Conservation (phyloP, 2,329 filamentous ascomycete species). For the Aspergillus puulaauensis region DNA sequence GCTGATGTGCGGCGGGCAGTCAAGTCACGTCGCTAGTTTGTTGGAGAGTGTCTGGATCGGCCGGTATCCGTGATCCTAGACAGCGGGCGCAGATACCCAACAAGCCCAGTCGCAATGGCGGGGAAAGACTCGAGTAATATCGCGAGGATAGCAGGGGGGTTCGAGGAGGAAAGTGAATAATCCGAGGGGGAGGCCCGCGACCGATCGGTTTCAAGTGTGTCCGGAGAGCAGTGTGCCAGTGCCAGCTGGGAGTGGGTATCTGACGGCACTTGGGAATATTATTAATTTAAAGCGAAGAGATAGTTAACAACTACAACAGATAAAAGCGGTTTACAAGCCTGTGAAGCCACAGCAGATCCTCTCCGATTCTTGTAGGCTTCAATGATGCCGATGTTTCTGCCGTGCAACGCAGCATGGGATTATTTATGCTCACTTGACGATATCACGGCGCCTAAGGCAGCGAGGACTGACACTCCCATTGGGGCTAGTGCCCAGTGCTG, state of each 20-base stretch:
- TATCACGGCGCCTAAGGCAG: conserved; percentile 1
- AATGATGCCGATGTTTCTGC: background rate
- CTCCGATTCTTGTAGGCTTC: background rate
- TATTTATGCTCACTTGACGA: background rate
- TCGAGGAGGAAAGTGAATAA: conserved; percentile 10
- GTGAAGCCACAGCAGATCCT: background rate
- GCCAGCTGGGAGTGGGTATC: background rate
- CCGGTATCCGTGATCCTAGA: conserved; percentile 25
- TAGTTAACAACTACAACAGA: background rate
- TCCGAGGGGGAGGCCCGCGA: conserved; percentile 6
- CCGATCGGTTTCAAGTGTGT: conserved; percentile 16
- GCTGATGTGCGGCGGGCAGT: conserved; percentile 15
- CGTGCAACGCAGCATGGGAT: background rate
- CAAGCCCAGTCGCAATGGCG: conserved; percentile 21
- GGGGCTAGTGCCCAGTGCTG: background rate
- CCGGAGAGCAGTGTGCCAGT: conserved; percentile 2
- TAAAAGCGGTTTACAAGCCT: background rate
- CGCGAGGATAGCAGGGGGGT: conserved; percentile 4
- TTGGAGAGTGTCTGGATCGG: conserved; percentile 27
- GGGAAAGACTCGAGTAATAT: conserved; percentile 11
- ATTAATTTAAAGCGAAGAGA: conserved; percentile 6
- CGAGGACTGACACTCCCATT: background rate
- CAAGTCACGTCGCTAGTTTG: conserved; percentile 16
- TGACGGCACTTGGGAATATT: background rate
- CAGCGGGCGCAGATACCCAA: conserved; percentile 24